phyloP scores from a whole-genome alignment of 192 early-diverging fungal genomes.

The Mortierella antarctica region DNA sequence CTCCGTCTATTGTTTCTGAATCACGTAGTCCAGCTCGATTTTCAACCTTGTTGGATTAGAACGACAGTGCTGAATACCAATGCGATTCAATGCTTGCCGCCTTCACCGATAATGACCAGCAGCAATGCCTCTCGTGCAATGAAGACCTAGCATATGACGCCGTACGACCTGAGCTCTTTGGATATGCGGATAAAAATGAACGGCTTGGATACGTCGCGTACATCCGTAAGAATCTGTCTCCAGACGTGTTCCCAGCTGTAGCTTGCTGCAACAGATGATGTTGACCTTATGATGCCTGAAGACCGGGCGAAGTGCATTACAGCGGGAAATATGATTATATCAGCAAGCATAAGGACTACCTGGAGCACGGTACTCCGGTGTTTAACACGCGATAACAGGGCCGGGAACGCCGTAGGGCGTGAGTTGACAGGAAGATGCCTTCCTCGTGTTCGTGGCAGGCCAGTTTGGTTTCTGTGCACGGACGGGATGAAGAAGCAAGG shows the following conservation, averaged over 20 bases:
- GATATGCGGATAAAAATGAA: conserved; percentile 58
- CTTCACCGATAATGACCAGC: not conserved
- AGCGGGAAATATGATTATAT: conserved; percentile 61
- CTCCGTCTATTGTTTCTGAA: no score
- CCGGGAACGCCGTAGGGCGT: no score
- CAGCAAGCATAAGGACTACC: conserved; percentile 42
- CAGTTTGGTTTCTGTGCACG: no score
- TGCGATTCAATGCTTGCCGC: not conserved
- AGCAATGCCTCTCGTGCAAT: not conserved
- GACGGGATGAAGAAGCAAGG: no score
- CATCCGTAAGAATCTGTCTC: conserved; percentile 38
- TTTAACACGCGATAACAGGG: conserved; percentile 10
- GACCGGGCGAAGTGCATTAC: conserved; percentile 54
- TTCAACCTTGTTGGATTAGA: no score
- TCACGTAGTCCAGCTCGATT: not conserved
- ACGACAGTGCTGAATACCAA: no score
- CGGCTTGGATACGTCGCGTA: conserved; percentile 44
- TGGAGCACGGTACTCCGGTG: conserved; percentile 27
- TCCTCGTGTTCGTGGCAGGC: no score
- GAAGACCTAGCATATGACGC: conserved; percentile 10
- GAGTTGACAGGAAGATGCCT: no score
- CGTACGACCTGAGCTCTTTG: conserved; percentile 53
- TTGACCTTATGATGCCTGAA: conserved; percentile 48
- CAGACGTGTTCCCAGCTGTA: conserved; percentile 11
- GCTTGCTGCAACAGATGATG: conserved; percentile 39